Evolutionary conservation across 148 eudicot genomes (phyloP), one percentile per base, ranked within the genome.

Genomic region (Polygonum aviculare): DNA sequence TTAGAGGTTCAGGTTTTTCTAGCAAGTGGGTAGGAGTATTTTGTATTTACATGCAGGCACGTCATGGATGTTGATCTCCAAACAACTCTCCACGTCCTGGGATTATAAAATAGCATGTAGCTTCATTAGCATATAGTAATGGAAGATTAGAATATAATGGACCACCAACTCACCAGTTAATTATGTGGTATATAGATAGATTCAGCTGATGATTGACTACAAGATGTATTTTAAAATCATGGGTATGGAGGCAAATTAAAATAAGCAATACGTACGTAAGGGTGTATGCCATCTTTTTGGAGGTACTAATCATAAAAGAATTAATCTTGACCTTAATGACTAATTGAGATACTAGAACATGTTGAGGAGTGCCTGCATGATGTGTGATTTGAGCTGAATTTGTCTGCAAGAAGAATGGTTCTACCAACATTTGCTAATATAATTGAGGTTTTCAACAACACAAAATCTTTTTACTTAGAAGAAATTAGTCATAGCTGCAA

Each of bases 21-120:
- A 71, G 49, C 48, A 21, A 71, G 33, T 14, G 22, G 31, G 0
- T 26, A 26, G 31, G 5, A 18, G 16, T 48, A 67, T 10, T 19
- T 8, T 67, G 5, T 9, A 19, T 19, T 72, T 72, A 72, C 74
- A 48, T 41, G 51, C 74, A 72, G 12, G 74, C 74, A 72, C 54
- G 74, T 72, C 21, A 44, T 67, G 16, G 19, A 0, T 67, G 41
- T 65, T 65, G 71, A 65, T 65, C 44, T 67, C 21, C 21, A 67
- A 35, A 67, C 72, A 67, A 67, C 44, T 67, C 72, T 67, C 9
- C 72, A 67, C 44, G 72, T 67, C 44, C 6, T 67, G 41, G 35
- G 19, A 35, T 5, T 65, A 7, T 26, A 35, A 3, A 26, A 4
- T 8, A 65, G n/a, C 35, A 33, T 12, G 71, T 67, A 14, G 44